A percentile compares a stretch with the other conserved stretches of the same genome.
Evolutionary conservation across 2,329 filamentous ascomycete species (phyloP).

Genomic region (Xylariaceae sp.): DNA sequence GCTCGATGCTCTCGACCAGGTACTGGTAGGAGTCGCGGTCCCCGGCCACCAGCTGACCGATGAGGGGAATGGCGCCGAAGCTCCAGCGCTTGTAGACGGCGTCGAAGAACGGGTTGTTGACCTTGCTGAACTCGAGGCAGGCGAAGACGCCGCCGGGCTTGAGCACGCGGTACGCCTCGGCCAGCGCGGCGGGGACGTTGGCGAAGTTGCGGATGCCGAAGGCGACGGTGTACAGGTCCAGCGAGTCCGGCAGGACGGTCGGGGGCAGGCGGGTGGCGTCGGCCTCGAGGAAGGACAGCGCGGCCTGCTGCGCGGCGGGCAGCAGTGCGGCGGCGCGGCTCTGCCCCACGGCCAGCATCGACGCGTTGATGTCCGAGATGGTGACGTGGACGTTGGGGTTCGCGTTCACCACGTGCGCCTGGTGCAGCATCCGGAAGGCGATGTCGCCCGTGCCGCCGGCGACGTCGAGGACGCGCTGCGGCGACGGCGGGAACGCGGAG

Average conservation of each 20-base stretch:
- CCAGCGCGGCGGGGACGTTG: constrained; percentile 81
- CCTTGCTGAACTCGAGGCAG: constrained; percentile 92
- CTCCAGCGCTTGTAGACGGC: constrained; percentile 94
- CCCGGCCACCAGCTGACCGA: constrained; percentile 91
- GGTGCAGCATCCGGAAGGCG: constrained; percentile 92
- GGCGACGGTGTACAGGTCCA: constrained; percentile 96
- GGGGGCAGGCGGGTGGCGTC: constrained; percentile 79
- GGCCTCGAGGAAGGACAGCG: constrained; percentile 80
- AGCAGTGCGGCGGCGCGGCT: constrained; percentile 72
- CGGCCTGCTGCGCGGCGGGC: constrained; percentile 59
- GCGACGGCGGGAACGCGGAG: constrained; percentile 49
- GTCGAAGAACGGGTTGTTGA: constrained; percentile 72
- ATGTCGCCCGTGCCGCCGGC: constrained; percentile 98
- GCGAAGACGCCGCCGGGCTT: constrained; percentile 96
- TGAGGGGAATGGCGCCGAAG: constrained; percentile 90
- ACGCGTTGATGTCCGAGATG: constrained; percentile 93
- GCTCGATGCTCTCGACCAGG: constrained; percentile 95
- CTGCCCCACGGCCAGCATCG: constrained; percentile 89
- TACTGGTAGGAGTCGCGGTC: constrained; percentile 98
- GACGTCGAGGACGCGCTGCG: constrained; percentile 86
- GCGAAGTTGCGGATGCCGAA: constrained; percentile 99
- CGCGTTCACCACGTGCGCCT: constrained; percentile 79
- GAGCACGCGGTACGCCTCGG: constrained; percentile 84
- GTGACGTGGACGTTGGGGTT: constrained; percentile 84
- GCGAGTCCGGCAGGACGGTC: constrained; percentile 64